Evolutionary conservation across 805 yeast genomes (phyloP).

Genomic region (Cyberlindnera meyerae): DNA sequence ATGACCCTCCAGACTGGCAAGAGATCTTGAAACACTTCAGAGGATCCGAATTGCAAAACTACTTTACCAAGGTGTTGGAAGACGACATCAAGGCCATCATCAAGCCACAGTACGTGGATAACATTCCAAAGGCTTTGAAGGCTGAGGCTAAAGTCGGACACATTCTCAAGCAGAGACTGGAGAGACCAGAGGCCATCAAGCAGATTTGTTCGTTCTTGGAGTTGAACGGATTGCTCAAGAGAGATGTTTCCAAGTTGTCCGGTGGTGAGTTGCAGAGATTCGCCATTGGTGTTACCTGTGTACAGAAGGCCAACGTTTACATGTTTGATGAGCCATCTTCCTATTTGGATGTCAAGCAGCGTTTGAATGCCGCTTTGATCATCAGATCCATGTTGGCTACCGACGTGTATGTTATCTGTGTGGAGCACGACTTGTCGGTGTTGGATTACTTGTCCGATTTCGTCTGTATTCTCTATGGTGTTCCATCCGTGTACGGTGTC

Average conservation of each 20-base stretch:
- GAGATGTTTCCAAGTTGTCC: constrained; percentile 86
- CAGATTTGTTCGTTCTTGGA: constrained; percentile 67
- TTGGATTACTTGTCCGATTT: constrained; percentile 95
- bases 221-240: constrained; percentile 65
- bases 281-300: constrained; percentile 96
- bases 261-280: constrained; percentile 99
- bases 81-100: constrained; percentile 94
- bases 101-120: constrained; percentile 98
- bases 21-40: constrained; percentile 87
- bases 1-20: constrained; percentile 97
- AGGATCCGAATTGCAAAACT: constrained; percentile 96
- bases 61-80: constrained; percentile 88
- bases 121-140: constrained; percentile 92
- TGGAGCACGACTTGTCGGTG: constrained; percentile 97
- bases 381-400: constrained; percentile 80
- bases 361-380: constrained; percentile 94
- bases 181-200: constrained; percentile 62
- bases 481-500: constrained; percentile 97
- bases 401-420: constrained; percentile 85
- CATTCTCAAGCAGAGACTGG: constrained; percentile 69
- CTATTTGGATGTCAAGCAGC: constrained; percentile 96
- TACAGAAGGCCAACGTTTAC: constrained; percentile 90
- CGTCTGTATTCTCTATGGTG: constrained; percentile 95
- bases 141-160: constrained; percentile 84
- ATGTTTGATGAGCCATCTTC: constrained; percentile 99